Base-by-base conservation (phyloP, 805 yeast species). In the Brettanomyces bruxellensis region DNA sequence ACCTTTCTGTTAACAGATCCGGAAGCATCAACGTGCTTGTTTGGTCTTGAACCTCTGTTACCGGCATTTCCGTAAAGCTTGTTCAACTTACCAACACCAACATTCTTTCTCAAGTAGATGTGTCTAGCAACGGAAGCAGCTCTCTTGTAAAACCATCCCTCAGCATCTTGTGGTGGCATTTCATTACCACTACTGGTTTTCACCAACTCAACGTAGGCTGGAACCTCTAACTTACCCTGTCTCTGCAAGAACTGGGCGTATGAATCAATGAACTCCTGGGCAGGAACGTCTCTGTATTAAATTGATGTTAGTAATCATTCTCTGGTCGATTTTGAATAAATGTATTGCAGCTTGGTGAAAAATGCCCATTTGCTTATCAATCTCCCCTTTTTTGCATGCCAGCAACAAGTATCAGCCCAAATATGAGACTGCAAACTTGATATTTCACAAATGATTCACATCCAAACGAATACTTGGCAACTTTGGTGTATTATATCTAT, bases 81-180 rank as follows among this genome's bases (percentile, higher is more conserved):
- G 95, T 91, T 91, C 71, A 93, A 83, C 71, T 86, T 86, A 81
- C 99, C 99, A 65, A 91, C 95, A 86, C 99, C 99, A 67, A 93
- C 95, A 66, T 86, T 86, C 79, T 93, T 93, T 86, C 96, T 89
- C 78, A 93, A 81, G 95, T 93, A 93, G 76, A 93, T 83, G 90
- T 93, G 99, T 82, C 99, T 93, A 70, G 99, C 99, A 73, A 90
- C 89, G 52, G 99, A 91, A 68, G 99, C 99, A 67, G 99, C 95
- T 78, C 99, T 86, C 87, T 86, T 87, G 96, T 91, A 91, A 86
- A 88, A 91, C 99, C 99, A 93, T 70, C 91, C 89, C 78, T 89
- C 98, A 65, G 98, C 76, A 72, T 93, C 98, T 79, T 91, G 98
- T 73, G 99, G 99, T 73, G 99, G 99, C 73, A 93, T 86, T 73